A percentile compares a stretch with the other conserved stretches of the same genome.
Conservation (phyloP, 2,329 filamentous ascomycete genomes). For the Trichoderma polysporum region DNA sequence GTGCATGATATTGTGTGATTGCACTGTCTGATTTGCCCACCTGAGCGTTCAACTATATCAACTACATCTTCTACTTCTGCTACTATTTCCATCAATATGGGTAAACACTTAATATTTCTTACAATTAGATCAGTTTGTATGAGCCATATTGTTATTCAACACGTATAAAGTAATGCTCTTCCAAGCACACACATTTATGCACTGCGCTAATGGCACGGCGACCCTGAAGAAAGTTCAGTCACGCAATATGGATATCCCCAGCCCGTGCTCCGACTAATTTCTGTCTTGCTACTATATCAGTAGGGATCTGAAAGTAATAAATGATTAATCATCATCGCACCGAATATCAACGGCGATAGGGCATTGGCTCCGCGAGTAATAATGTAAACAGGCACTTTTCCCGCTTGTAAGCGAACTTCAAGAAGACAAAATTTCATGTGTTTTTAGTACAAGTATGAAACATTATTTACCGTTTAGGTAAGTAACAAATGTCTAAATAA, state of each 20-base stretch:
- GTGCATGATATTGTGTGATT: not conserved
- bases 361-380: not conserved
- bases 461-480: too few relatives aligned
- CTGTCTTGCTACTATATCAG: not conserved
- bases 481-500: not conserved
- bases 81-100: not conserved
- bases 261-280: too few relatives aligned
- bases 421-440: not conserved
- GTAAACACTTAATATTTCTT: not conserved
- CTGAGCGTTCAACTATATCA: not conserved
- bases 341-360: not conserved
- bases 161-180: not conserved
- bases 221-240: not conserved
- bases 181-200: not conserved
- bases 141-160: not conserved
- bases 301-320: not conserved
- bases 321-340: not conserved
- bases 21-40: not conserved
- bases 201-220: too few relatives aligned
- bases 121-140: not conserved
- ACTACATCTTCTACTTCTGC: not conserved
- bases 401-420: not conserved
- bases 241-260: not conserved
- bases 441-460: too few relatives aligned
- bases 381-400: not conserved